These are phyloP conservation scores for Evansstolkia leycettana DNA, from an alignment of 495 filamentous ascomycete species.

Conservation along the genomic window DNA sequence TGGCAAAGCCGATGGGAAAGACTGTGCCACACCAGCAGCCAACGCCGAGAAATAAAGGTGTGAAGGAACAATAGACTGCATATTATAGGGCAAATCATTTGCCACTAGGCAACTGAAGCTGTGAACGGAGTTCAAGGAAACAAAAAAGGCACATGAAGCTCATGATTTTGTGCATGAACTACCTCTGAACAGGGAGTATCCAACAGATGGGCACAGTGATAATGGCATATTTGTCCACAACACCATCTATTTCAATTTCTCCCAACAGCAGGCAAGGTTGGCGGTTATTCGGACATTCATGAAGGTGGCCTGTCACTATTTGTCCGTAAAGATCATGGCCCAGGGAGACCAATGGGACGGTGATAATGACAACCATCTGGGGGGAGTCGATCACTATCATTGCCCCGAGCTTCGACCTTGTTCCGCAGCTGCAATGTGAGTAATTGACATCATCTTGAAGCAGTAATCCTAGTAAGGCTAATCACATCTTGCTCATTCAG, in stretches of 20 bases:
- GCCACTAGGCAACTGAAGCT: too few species aligned
- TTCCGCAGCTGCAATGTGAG: slow-evolving; percentile 12
- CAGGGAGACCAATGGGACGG: slow-evolving; percentile 4
- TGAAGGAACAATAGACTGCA: slow-evolving; percentile 3
- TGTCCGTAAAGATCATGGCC: background rate
- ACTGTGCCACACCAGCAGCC: slow-evolving; percentile 16
- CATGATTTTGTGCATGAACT: too few species aligned
- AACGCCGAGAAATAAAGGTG: slow-evolving; percentile 6
- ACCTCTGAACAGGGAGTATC: background rate
- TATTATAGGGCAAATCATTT: too few species aligned
- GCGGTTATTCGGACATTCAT: slow-evolving; percentile 21
- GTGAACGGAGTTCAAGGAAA: too few species aligned
- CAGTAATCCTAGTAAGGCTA: slow-evolving; percentile 3
- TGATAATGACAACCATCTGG: slow-evolving; percentile 9
- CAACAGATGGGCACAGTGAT: background rate
- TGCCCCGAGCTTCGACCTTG: slow-evolving; percentile 14
- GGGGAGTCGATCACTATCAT: slow-evolving; percentile 10
- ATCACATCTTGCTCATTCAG: slow-evolving; percentile 12
- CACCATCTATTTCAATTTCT: background rate
- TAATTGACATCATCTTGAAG: slow-evolving; percentile 24
- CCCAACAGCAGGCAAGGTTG: slow-evolving; percentile 18
- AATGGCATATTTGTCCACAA: slow-evolving; percentile 3
- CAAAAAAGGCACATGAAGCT: too few species aligned
- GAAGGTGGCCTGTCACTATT: slow-evolving; percentile 8
- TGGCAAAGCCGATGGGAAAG: slow-evolving; percentile 4